Evolutionary conservation across 805 yeast species (phyloP), one percentile per base, ranked within the genome.

Genomic region (Alloascoidea hylecoeti): DNA sequence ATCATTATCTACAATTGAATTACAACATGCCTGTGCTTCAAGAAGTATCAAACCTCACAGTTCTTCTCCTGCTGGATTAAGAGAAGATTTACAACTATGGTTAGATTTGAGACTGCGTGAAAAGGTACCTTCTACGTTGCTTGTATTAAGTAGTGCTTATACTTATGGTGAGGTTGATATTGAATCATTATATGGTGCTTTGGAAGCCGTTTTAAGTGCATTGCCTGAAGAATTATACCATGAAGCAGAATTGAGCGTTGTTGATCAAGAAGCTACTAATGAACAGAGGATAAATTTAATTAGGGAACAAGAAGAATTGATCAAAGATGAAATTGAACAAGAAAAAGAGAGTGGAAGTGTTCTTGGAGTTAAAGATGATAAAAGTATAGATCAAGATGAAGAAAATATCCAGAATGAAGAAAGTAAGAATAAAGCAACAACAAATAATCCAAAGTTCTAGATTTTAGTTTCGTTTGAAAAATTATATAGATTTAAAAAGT

Each of bases 141-240:
- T 79, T 58, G 70, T 80, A 44, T 62, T 81, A 45, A 71, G 80
- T 18, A 75, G 80, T 35, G 81, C 88, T 23, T 81, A 76, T 56
- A 78, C 84, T 5, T 81, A 79, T 53, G 77, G 76, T 41, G 67
- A 68, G 35, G 64, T 9, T 6, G 30, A 14, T 16, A 5, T 34
- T 12, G 36, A 34, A 14, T 34, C 73, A 9, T 70, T 78, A 43
- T 78, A 77, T 54, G 89, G 80, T 47, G 84, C 89, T 2, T 63
- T 81, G 43, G 72, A 77, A 52, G 84, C 85, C 18, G 89, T 82
- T 9, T 64, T 81, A 48, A 69, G 75, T 41, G 75, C 86, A n/a
- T 72, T 81, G 52, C 94, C 94, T 4, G 84, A 78, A 49, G 92
- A 81, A 57, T 74, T 82, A 47, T 81, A 80, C 52, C 84, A 81